Evolutionary conservation across 129 eudicot genomes (phyloP).

Genomic region (Pulicaria dysenterica): DNA sequence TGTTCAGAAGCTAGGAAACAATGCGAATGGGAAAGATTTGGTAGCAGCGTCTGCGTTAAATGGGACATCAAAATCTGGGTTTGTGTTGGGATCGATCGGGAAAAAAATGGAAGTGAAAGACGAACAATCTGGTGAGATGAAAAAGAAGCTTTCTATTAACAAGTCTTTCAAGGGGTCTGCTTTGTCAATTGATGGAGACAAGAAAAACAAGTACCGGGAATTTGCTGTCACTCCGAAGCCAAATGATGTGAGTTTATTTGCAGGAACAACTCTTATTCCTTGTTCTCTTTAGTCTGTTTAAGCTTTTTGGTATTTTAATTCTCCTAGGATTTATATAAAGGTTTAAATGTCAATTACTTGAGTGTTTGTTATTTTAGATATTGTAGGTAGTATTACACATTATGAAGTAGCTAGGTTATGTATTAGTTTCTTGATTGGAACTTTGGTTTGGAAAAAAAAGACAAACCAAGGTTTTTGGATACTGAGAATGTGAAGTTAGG

Average conservation of each 20-base stretch:
- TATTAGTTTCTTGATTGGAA: not conserved
- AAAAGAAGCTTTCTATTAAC: slow-evolving; percentile 34
- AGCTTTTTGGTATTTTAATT: not conserved
- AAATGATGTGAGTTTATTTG: slow-evolving; percentile 59
- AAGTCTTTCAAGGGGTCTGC: slow-evolving; percentile 37
- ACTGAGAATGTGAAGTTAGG: no score
- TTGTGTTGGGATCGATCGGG: slow-evolving; percentile 19
- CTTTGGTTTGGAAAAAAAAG: not conserved
- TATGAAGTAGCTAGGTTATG: slow-evolving; percentile 1
- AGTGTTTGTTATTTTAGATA: not conserved
- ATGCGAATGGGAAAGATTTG: slow-evolving; percentile 28
- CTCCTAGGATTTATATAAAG: not conserved
- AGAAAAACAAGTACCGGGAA: slow-evolving; percentile 27
- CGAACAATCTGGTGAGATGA: slow-evolving; percentile 34
- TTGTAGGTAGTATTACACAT: not conserved
- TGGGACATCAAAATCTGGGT: slow-evolving; percentile 32
- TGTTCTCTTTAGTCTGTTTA: not conserved
- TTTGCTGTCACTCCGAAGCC: slow-evolving; percentile 53
- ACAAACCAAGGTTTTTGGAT: no score
- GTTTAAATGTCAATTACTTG: not conserved
- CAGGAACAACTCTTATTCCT: not conserved
- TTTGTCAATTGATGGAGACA: slow-evolving; percentile 22
- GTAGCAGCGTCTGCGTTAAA: slow-evolving; percentile 10
- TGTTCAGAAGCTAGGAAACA: not conserved
- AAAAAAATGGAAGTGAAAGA: slow-evolving; percentile 14